phyloP scores from a whole-genome alignment of 768 basidiomycete genomes.

The Serendipita sp. region DNA sequence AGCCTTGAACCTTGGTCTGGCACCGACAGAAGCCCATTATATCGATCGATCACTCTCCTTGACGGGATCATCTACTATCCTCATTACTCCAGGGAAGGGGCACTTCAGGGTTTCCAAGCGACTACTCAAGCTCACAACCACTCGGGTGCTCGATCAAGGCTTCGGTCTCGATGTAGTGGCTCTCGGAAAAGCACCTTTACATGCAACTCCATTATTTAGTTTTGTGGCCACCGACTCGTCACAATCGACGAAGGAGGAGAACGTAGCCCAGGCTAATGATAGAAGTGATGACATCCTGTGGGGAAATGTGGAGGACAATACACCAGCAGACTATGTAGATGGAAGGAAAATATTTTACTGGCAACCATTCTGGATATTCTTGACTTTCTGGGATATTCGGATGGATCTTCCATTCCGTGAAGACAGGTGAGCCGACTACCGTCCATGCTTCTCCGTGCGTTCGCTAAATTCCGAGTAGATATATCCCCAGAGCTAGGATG shows the following conservation, averaged over 20 bases:
- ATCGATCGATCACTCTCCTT: slow-evolving; percentile 85
- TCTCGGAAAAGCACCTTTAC: slow-evolving; percentile 78
- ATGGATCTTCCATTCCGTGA: slow-evolving; percentile 67
- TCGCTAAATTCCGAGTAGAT: slow-evolving; percentile 31
- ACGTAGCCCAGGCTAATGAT: background rate
- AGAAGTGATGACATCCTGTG: background rate
- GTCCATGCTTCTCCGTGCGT: background rate
- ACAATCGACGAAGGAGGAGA: background rate
- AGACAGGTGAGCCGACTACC: slow-evolving; percentile 40
- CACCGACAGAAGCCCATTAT: slow-evolving; percentile 86
- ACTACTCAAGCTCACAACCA: slow-evolving; percentile 79
- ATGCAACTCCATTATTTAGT: slow-evolving; percentile 85
- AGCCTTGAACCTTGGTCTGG: slow-evolving; percentile 81
- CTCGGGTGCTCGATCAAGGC: slow-evolving; percentile 85
- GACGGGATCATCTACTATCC: slow-evolving; percentile 66
- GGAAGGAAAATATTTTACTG: slow-evolving; percentile 60
- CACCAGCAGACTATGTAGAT: slow-evolving; percentile 12
- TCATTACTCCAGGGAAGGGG: slow-evolving; percentile 88
- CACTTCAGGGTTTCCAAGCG: slow-evolving; percentile 86
- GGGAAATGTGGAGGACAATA: background rate
- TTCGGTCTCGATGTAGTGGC: slow-evolving; percentile 78
- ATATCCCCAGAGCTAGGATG: slow-evolving; percentile 90
- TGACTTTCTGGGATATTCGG: slow-evolving; percentile 76
- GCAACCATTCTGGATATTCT: slow-evolving; percentile 76
- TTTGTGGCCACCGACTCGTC: slow-evolving; percentile 35